A percentile compares a stretch with the other conserved stretches of the same genome.
These are phyloP conservation scores for Lecanicillium sp. DNA, from an alignment of 2,329 filamentous ascomycete species.

Conservation along the genomic window DNA sequence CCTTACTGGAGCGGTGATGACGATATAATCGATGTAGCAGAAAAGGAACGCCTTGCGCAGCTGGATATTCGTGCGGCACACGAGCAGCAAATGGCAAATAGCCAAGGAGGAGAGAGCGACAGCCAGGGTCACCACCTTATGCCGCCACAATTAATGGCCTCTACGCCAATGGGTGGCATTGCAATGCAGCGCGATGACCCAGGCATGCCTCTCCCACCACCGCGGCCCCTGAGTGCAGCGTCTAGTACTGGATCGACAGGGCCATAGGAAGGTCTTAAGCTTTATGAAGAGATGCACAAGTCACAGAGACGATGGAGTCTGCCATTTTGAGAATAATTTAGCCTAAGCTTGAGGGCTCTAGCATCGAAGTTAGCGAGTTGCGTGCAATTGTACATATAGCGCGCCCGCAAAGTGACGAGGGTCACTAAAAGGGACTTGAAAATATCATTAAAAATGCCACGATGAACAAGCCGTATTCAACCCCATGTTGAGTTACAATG, in stretches of 20 bases:
- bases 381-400: too few species aligned
- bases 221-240: conserved; percentile 34
- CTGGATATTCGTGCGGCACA: conserved; percentile 41
- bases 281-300: conserved; percentile 1
- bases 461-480: too few species aligned
- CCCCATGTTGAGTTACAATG: too few species aligned
- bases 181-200: conserved; percentile 35
- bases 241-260: conserved; percentile 40
- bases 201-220: conserved; percentile 25
- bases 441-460: too few species aligned
- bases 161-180: conserved; percentile 29
- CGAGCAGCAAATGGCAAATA: conserved; percentile 28
- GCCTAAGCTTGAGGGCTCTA: too few species aligned
- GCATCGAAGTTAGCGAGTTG: too few species aligned
- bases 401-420: too few species aligned
- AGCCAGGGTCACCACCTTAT: conserved; percentile 25
- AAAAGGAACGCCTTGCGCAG: conserved; percentile 51
- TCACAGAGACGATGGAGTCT: conserved; percentile 23
- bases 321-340: background rate
- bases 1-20: conserved; percentile 60
- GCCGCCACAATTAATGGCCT: conserved; percentile 17
- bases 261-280: conserved; percentile 21
- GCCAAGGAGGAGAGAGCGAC: conserved; percentile 25
- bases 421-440: too few species aligned
- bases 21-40: conserved; percentile 54